These are phyloP conservation scores for Saccharomyces hybrid DNA, from an alignment of 1,139 yeast species.

Conservation along the genomic window DNA sequence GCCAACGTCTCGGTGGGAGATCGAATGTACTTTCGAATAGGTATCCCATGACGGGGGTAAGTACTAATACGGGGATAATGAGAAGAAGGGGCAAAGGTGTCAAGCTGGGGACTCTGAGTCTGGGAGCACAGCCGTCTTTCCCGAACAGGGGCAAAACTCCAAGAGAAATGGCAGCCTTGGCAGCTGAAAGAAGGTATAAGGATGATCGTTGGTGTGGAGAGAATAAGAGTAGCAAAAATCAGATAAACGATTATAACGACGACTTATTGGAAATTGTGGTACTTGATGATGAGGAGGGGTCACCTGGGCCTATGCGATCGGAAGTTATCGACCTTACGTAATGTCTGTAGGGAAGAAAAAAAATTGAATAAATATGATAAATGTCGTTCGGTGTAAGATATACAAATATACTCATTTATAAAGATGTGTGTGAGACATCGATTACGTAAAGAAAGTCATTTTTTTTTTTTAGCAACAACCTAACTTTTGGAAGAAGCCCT, in stretches of 20 bases:
- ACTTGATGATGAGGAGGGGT: background rate
- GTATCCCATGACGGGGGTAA: constrained; percentile 6
- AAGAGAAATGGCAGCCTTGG: constrained; percentile 46
- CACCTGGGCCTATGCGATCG: too few relatives aligned
- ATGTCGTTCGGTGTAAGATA: background rate
- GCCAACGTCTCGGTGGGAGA: constrained; percentile 44
- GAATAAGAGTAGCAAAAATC: background rate
- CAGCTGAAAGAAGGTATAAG: constrained; percentile 53
- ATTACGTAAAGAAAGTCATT: background rate
- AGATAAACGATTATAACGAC: background rate
- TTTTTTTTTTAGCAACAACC: constrained; percentile 31
- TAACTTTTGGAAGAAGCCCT: constrained; percentile 35
- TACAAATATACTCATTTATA: background rate
- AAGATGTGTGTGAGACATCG: background rate
- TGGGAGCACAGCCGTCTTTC: too few relatives aligned
- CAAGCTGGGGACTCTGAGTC: background rate
- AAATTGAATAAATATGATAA: background rate
- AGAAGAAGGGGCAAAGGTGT: constrained; percentile 21
- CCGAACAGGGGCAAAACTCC: constrained; percentile 18
- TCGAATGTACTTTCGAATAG: constrained; percentile 10
- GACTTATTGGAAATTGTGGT: background rate
- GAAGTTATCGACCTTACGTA: background rate
- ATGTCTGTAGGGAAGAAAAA: background rate
- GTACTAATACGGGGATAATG: constrained; percentile 8
- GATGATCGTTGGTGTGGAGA: constrained; percentile 52